Evolutionary conservation across 2,329 filamentous ascomycete species (phyloP).

Genomic region (Alternaria rosae): DNA sequence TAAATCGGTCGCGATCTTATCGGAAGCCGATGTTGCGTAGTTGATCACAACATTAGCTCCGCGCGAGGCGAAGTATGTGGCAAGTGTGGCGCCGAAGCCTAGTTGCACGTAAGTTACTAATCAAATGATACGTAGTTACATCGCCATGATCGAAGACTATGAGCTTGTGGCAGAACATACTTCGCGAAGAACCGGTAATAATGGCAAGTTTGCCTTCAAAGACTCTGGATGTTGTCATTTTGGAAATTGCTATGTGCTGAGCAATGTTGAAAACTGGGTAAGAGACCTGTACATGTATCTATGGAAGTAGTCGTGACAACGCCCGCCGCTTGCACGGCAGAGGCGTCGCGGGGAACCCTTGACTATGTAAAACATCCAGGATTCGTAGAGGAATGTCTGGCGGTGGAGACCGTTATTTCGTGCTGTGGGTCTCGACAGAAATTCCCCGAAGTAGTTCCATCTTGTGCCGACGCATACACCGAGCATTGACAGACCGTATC

Average conservation of each 20-base stretch:
- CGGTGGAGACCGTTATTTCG: neutral
- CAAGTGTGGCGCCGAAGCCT: constrained; percentile 15
- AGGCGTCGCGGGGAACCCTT: constrained; percentile 4
- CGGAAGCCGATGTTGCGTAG: constrained; percentile 9
- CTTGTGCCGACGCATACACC: neutral
- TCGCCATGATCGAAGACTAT: neutral
- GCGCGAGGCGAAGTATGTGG: constrained; percentile 10
- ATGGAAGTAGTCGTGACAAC: neutral
- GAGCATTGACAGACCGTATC: neutral
- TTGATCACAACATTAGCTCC: constrained; percentile 13
- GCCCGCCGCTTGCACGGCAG: neutral
- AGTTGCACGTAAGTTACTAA: neutral
- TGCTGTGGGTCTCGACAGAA: neutral
- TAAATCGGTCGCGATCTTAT: constrained; percentile 8
- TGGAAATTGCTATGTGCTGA: neutral
- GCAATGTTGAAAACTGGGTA: neutral
- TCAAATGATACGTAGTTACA: neutral
- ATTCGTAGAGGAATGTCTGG: constrained; percentile 1
- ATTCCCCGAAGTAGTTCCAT: neutral
- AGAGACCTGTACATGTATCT: neutral
- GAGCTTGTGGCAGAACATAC: neutral
- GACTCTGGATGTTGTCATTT: neutral
- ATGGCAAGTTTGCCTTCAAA: constrained; percentile 16
- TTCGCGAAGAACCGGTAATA: constrained; percentile 12
- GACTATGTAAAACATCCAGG: neutral